Base-by-base conservation (phyloP, 192 early-diverging fungal genomes). In the Linnemannia hyalina region DNA sequence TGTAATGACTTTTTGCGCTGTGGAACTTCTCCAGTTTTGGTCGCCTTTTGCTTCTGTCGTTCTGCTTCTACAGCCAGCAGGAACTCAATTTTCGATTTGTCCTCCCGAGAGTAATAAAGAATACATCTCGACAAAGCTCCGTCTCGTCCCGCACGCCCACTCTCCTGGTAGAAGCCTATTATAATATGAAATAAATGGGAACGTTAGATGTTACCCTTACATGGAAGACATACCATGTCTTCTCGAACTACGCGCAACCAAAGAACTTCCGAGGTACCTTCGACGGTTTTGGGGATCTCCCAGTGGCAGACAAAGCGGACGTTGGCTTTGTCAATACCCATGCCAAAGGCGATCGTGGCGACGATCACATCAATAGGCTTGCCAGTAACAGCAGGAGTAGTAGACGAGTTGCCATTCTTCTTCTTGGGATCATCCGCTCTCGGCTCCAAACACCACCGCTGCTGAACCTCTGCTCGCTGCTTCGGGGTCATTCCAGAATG, bases 311-410 rank as follows among this genome's bases (percentile, higher is more conserved):
- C 93, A 74, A 92, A 94, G 29, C 95, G 91, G 13, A 94, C 91
- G 69, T 95, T 92, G 26, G 92, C 76, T 74, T 96, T 94, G 73
- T 96, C 92, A 29, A 95, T 93, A 22, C 95, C 95, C 92, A 96
- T 90, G 6, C 95, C 95, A 89, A 95, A 95, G 2, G 94, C 95
- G 32, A 95, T 93, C 0, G 95, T 96, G 15, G 95, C 95, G 3
- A 95, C 94, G 70, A 95, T 91, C 23, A 96, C 91, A 73, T 96
- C 90, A 1, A 95, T 63, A 5, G 84, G 79, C 8, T 74, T 74
- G 60, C 69, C 68, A 10, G 18, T 6, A 52, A 65, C 68, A 20
- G 76, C 20, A 49, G 69, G 15, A 20, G 69, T 9, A 42, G 69
- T 23, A n/a, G 46, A 15, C 44, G 44, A 68, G 11, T 36, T 40